A percentile compares a stretch with the other conserved stretches of the same genome.
Conservation (phyloP, 441 rosid species). For the Gossypium schwendimanii region DNA sequence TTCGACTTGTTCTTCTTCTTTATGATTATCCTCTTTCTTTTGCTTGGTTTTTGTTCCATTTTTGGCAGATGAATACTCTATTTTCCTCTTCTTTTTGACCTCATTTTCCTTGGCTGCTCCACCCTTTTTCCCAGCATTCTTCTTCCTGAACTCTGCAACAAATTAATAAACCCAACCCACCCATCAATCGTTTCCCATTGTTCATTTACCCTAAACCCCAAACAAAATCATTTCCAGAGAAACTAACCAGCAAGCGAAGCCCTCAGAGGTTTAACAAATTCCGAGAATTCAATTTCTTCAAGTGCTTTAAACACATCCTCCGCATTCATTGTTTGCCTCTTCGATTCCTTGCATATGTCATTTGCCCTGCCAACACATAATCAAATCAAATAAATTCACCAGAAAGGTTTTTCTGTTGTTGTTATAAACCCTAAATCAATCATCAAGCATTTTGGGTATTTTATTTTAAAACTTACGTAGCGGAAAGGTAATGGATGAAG, state of each 20-base stretch:
- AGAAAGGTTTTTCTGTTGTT: neutral
- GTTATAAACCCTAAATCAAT: neutral
- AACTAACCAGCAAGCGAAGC: slow-evolving; percentile 63
- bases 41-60: slow-evolving; percentile 23
- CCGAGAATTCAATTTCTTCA: slow-evolving; percentile 79
- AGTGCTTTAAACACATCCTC: slow-evolving; percentile 74
- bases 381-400: neutral
- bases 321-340: slow-evolving; percentile 78
- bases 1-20: neutral
- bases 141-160: slow-evolving; percentile 14
- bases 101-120: slow-evolving; percentile 11
- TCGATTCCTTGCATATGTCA: slow-evolving; percentile 84
- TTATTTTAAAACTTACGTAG: slow-evolving; percentile 44
- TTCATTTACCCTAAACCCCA: neutral
- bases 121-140: slow-evolving; percentile 11
- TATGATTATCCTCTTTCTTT: slow-evolving; percentile 7
- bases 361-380: slow-evolving; percentile 49
- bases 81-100: slow-evolving; percentile 18
- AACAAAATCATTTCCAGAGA: neutral
- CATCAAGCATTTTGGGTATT: neutral
- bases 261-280: slow-evolving; percentile 66
- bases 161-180: neutral
- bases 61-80: slow-evolving; percentile 26
- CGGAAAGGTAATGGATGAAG: slow-evolving; percentile 90
- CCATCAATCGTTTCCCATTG: neutral